Evolutionary conservation across 257 asterid species (phyloP).

Genomic region (Nicotiana tabacum): DNA sequence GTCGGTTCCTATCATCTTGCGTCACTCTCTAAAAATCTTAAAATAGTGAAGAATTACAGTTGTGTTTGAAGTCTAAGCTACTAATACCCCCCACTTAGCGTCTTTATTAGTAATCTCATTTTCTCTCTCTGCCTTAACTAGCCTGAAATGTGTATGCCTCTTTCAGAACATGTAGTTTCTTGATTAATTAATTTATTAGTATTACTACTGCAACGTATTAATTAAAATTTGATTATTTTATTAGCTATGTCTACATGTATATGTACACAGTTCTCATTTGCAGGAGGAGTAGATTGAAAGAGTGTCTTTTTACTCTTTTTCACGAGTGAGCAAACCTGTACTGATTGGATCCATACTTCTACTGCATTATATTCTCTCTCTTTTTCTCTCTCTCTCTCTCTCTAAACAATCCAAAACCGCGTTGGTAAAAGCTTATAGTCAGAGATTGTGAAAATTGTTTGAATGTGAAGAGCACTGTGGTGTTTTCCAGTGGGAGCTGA

Average conservation of each 20-base stretch:
- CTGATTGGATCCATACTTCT: conserved; percentile 42
- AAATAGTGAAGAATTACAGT: not conserved
- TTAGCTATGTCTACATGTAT: not conserved
- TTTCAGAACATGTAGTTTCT: not conserved
- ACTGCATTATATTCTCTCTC: conserved; percentile 8
- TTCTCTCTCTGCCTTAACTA: not conserved
- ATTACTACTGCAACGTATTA: not conserved
- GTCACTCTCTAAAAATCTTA: not conserved
- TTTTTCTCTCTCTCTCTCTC: conserved; percentile 20
- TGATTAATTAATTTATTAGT: not conserved
- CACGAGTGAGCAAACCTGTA: conserved; percentile 41
- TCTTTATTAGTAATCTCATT: not conserved
- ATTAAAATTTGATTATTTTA: too few species aligned
- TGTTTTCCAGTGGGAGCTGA: not conserved
- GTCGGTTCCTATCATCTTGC: not conserved
- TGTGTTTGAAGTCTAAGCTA: not conserved
- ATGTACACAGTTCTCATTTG: not conserved
- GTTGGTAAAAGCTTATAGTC: conserved; percentile 9
- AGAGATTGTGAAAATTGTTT: conserved; percentile 17
- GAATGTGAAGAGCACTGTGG: not conserved
- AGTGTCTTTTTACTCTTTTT: not conserved
- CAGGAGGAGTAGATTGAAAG: not conserved
- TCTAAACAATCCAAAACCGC: conserved; percentile 24
- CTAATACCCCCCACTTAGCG: not conserved
- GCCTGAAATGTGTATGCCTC: not conserved